Base-by-base conservation (phyloP, 2,329 filamentous ascomycete species). In the Pseudogymnoascus sp. region DNA sequence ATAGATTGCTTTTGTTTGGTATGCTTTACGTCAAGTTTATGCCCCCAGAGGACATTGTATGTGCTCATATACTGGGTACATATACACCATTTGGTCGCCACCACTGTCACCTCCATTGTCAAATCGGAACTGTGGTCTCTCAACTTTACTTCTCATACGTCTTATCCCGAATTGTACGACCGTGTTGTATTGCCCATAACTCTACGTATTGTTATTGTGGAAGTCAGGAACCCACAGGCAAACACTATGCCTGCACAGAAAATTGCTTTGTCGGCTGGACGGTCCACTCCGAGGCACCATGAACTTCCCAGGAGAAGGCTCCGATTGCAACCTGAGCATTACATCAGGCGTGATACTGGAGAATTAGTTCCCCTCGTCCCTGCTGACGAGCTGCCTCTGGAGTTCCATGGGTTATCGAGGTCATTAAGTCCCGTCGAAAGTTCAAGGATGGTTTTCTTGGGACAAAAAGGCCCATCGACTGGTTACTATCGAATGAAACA, bases 331-430 rank as follows among this genome's bases (percentile, higher is more conserved):
- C 50, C 50, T 18, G 73, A 72, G 7, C 74, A 78, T 71, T 83
- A 80, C 69, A 66, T 83, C 59, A 73, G 80, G 64, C 77, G 81
- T 1, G 78, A 76, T 5, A 71, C 69, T 2, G 67, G 70, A 1
- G 71, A 74, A n/a, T 75, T 81, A 3, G 81, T 84, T 1, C 83
- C 82, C 5, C 76, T 85, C n/a, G 75, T 85, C n/a, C 76, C 82
- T 0, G 70, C 78, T 11, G 82, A 84, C 69, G 75, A 83, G 65
- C 76, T 85, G 0, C 82, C 82, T 0, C 69, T 73, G 1, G 79
- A 56, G 10, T 56, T 56, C 50, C 6, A 56, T 78, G 74, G 66
- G 83, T 3, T 72, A 78, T 4, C 69, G 82, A 10, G 64, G 74
- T 36, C 78, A 75, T 28, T 70, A 78, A 4, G 77, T 79, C 1